These are phyloP conservation scores for Kwoniella sp. DNA, from an alignment of 768 basidiomycete genomes.

Conservation along the genomic window DNA sequence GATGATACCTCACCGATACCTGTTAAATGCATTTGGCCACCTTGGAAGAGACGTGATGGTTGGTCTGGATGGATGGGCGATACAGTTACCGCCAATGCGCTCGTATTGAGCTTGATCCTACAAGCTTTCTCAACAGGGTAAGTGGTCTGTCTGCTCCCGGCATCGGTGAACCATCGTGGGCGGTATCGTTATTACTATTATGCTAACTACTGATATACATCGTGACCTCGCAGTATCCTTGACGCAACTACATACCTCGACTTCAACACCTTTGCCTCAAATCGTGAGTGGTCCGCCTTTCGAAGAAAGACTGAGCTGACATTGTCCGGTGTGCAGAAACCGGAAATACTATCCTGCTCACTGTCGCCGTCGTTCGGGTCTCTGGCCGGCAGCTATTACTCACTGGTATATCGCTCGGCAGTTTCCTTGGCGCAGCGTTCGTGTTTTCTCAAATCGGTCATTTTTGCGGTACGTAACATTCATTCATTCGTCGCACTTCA, in stretches of 20 bases:
- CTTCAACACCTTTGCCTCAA: conserved; percentile 46
- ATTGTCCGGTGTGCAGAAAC: conserved; percentile 26
- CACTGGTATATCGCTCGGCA: conserved; percentile 41
- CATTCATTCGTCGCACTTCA: not conserved
- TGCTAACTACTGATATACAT: not conserved
- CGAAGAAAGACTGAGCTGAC: not conserved
- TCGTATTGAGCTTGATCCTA: conserved; percentile 32
- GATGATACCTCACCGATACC: not conserved
- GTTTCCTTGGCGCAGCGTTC: conserved; percentile 36
- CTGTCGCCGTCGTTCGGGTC: conserved; percentile 36
- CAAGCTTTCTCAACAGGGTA: conserved; percentile 47
- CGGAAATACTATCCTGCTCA: conserved; percentile 47
- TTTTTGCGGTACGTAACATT: conserved; percentile 29
- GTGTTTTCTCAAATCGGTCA: conserved; percentile 47
- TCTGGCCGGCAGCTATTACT: conserved; percentile 24
- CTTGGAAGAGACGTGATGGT: conserved; percentile 27
- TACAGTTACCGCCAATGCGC: conserved; percentile 22
- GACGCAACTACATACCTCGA: conserved; percentile 50
- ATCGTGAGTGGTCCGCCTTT: conserved; percentile 25
- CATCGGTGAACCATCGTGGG: not conserved
- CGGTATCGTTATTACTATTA: no score
- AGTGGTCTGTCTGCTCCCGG: conserved; percentile 1
- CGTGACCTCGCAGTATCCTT: conserved; percentile 22
- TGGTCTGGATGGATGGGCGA: conserved; percentile 33
- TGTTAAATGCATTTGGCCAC: conserved; percentile 12